Conservation (phyloP, 495 filamentous ascomycete species). For the Ascobolus immersus region DNA sequence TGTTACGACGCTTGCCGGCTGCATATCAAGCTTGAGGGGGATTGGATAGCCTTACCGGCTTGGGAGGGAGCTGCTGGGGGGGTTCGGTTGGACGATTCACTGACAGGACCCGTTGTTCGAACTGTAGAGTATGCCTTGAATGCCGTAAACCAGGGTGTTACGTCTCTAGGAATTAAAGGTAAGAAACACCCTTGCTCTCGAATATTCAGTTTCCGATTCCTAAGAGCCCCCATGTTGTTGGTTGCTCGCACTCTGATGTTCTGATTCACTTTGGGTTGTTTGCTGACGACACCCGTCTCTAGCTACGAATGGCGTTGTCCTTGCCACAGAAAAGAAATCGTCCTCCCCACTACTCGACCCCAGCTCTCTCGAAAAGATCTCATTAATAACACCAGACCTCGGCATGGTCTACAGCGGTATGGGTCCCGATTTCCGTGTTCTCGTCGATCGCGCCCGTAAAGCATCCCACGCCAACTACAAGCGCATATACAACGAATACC, state of each 20-base stretch:
- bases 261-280: background rate
- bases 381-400: conserved; percentile 91
- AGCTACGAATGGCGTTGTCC: conserved; percentile 97
- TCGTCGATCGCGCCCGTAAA: conserved; percentile 93
- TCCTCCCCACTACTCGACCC: conserved; percentile 91
- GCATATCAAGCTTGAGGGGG: no score
- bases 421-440: conserved; percentile 92
- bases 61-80: no score
- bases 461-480: conserved; percentile 99
- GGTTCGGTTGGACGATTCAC: conserved; percentile 3
- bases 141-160: conserved; percentile 96
- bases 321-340: conserved; percentile 98
- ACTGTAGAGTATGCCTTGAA: conserved; percentile 86
- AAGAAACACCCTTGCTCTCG: conserved; percentile 6
- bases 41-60: no score
- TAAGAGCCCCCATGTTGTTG: no score
- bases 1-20: no score
- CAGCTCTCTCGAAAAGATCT: conserved; percentile 87
- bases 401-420: conserved; percentile 99
- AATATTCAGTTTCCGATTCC: no score
- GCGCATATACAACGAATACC: conserved; percentile 99
- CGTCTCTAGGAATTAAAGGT: conserved; percentile 96
- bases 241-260: background rate
- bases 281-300: conserved; percentile 6
- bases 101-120: background rate